Base-by-base conservation (phyloP, 129 eudicot species). In the Chrysanthemum seticuspe region DNA sequence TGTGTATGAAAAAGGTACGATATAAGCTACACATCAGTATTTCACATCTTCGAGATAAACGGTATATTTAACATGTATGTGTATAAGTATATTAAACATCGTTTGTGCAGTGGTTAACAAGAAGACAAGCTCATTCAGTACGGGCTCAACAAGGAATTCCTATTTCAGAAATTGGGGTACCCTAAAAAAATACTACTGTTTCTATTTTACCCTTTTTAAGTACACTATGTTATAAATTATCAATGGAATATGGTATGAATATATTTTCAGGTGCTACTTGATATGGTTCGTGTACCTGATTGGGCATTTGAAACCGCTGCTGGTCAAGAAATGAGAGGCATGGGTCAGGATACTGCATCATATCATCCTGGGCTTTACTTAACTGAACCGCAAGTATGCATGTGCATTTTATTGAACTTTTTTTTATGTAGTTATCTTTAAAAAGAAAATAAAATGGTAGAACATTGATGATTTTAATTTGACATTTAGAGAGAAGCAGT, bases 141-240 rank as follows among this genome's bases (percentile, higher is more conserved):
- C 97, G 98, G 25, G 96, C 93, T 65, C 98, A 94, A 82, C 98
- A 90, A 62, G 98, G 98, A 65, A 90, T 94, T 70, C 98, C 97
- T 48, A 77, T 88, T 78, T 94, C 98, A 71, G 97, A 94, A 84
- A 81, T 58, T 54, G 92, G 97, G 89, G 98, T 94, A 88, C 79
- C 14, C 3, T 21, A 19, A 48, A 61, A n/a, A 11, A 8, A 6
- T 40, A 40, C 47, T 40, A 40, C 47, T 40, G 47, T 40, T 40
- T 40, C 47, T 40, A 6, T 40, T 40, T 40, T 40, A 40, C 47
- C 47, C 1, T 12, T 19, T 3, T 3, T 55, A 34, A 51, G 51
- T 69, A 60, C 55, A 36, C 34, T 15, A 2, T 25, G 19, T 10
- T 6, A 27, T 48, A 13, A n/a, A 1, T 13, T 2, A 47, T 56